phyloP scores from a whole-genome alignment of 768 basidiomycete species.

The Suillus placidus region DNA sequence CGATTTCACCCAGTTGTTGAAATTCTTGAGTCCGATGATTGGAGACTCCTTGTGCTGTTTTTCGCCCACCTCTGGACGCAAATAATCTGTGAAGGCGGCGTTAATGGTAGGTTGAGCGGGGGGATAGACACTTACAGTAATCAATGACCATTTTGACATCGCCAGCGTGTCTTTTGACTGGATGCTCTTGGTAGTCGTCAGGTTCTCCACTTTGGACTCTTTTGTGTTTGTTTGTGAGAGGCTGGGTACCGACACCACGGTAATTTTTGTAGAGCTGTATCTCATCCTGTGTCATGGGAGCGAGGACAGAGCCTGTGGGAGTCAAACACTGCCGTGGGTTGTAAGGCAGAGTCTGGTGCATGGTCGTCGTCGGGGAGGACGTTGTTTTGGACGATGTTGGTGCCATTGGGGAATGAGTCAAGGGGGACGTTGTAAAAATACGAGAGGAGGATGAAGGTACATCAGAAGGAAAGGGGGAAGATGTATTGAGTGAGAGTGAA shows the following conservation, averaged over 20 bases:
- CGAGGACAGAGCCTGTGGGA: constrained; percentile 60
- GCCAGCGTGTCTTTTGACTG: constrained; percentile 57
- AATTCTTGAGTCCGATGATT: constrained; percentile 95
- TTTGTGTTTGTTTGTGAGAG: constrained; percentile 55
- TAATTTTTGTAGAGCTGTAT: constrained; percentile 59
- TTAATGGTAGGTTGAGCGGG: constrained; percentile 10
- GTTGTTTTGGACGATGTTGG: constrained; percentile 36
- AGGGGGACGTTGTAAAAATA: constrained; percentile 31
- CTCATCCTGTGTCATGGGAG: constrained; percentile 66
- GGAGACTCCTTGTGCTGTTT: constrained; percentile 84
- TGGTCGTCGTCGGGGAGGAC: constrained; percentile 37
- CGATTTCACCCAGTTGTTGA: constrained; percentile 99
- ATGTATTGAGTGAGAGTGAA: constrained; percentile 27
- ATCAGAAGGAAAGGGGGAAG: constrained; percentile 18
- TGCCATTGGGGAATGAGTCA: constrained; percentile 29
- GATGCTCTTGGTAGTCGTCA: constrained; percentile 43
- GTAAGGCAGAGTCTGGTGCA: constrained; percentile 53
- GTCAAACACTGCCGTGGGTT: constrained; percentile 64
- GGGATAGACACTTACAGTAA: constrained; percentile 62
- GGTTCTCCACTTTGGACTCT: constrained; percentile 42
- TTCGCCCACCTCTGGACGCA: constrained; percentile 88
- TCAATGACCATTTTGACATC: constrained; percentile 74
- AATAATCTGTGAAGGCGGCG: constrained; percentile 66
- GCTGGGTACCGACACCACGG: constrained; percentile 58
- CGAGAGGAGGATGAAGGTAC: constrained; percentile 26